Conservation (phyloP, 2,329 filamentous ascomycete species). For the Aspergillus sp. region DNA sequence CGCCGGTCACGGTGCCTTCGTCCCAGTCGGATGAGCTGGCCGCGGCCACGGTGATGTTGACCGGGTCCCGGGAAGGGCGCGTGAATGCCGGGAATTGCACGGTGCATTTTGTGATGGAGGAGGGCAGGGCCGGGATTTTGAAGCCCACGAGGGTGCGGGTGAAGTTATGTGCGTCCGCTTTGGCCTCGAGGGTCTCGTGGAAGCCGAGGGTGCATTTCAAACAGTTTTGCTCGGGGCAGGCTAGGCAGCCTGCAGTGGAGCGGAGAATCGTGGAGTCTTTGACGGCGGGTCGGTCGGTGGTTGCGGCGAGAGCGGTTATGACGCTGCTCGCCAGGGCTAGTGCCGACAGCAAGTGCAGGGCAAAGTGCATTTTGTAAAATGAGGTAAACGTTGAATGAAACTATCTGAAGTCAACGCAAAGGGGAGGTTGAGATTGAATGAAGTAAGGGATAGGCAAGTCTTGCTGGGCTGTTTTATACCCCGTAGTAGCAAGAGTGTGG, state of each 20-base stretch:
- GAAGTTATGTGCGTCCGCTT: constrained; percentile 8
- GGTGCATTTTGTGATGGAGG: constrained; percentile 7
- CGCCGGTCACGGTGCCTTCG: constrained; percentile 10
- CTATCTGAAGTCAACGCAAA: no score
- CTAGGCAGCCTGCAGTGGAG: constrained; percentile 9
- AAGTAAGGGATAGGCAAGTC: neutral
- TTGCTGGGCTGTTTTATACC: neutral
- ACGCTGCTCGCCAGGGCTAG: neutral
- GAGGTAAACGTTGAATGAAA: no score
- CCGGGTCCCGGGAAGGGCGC: neutral
- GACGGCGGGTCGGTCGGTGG: constrained; percentile 4
- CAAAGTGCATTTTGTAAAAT: neutral
- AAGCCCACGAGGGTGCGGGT: constrained; percentile 13
- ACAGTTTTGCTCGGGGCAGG: constrained; percentile 13
- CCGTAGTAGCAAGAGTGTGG: neutral
- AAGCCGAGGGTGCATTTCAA: constrained; percentile 12
- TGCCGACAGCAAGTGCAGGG: neutral
- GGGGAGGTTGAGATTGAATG: neutral
- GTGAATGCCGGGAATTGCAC: constrained; percentile 18
- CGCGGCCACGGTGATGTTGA: constrained; percentile 10
- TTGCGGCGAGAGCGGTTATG: neutral
- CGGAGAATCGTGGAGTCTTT: constrained; percentile 17
- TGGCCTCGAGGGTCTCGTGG: constrained; percentile 7
- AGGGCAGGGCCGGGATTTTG: constrained; percentile 3
- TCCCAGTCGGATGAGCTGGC: constrained; percentile 13